Percentiles rank a stretch among this genome's conserved stretches.
Evolutionary conservation across 2,329 filamentous ascomycete genomes (phyloP).

Genomic region (Neonectria neomacrospora): DNA sequence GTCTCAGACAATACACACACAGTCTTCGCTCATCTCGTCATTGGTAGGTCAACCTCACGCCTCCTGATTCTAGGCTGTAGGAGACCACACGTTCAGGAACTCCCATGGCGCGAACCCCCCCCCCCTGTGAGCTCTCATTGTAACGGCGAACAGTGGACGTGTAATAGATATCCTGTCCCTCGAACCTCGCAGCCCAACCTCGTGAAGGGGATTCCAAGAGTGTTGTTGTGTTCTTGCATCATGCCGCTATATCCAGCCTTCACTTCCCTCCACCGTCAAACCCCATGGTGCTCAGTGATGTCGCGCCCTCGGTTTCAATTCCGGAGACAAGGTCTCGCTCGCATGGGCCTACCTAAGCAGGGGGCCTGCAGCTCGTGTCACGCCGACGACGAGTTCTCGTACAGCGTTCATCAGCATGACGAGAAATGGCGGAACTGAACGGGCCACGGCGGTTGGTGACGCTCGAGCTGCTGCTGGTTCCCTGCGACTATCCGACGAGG

Average conservation of each 20-base stretch:
- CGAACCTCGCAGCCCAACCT: conserved; percentile 4
- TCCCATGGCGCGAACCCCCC: not conserved
- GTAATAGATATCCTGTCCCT: too few species aligned
- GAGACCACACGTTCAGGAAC: too few species aligned
- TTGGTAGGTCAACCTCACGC: not conserved
- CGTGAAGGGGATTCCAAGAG: not conserved
- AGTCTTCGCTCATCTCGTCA: not conserved
- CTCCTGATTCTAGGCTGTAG: too few species aligned
- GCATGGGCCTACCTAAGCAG: conserved; percentile 30
- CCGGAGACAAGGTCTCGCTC: conserved; percentile 37
- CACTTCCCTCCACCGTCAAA: too few species aligned
- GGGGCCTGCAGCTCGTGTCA: conserved; percentile 35
- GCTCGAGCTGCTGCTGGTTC: not conserved
- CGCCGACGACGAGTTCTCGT: conserved; percentile 22
- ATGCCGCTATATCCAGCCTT: too few species aligned
- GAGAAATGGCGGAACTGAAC: conserved; percentile 6
- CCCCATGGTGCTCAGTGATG: not conserved
- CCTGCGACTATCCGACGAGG: conserved; percentile 3
- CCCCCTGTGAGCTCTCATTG: not conserved
- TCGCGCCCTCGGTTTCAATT: conserved; percentile 11
- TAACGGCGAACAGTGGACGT: not conserved
- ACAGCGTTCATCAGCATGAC: conserved; percentile 7
- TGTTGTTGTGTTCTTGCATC: not conserved
- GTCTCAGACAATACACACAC: not conserved
- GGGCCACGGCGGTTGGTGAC: conserved; percentile 3